Evolutionary conservation across 1,284 basidiomycete species (phyloP), one percentile per base, ranked within the genome.

Genomic region (Ustilago crameri): DNA sequence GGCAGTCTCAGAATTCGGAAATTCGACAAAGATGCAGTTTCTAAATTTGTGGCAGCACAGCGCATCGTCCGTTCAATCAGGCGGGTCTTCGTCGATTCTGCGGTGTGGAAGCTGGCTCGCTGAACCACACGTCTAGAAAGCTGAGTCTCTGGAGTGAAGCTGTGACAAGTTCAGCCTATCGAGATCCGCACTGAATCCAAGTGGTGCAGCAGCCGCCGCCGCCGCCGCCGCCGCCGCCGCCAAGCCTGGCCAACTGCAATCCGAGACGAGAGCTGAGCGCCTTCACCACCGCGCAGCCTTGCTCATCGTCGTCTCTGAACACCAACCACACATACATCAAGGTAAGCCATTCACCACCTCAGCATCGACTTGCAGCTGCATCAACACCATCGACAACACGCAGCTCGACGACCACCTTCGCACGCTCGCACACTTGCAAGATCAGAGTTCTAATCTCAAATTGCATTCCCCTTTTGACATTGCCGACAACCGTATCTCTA

Each of bases 301-400:
- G 52, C 41, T 56, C 54, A 49, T 50, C 63, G 23, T 72, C 64
- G 40, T 64, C 46, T 58, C 38, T 35, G 50, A 56, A 60, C 65
- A 61, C 61, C 65, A 65, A 37, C 65, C 60, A 74, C 44, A 61
- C 61, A 69, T 63, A 58, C 61, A 43, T 69, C 65, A 64, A 68
- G 64, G 57, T 64, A 63, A 63, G 59, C n/a, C 70, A 67, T 61
- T 48, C 30, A 58, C n/a, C 38, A 18, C 57, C 17, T 56, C 54
- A 50, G 9, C 45, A 30, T 41, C 51, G 27, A 41, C n/a, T 37
- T 15, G 35, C 46, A 40, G n/a, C 43, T 48, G 35, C 45, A 51
- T n/a, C 27, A 41, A 34, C 57, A 22, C n/a, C 38, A 46, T 15
- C 5, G 18, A 17, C 40, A 32, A 40, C 22, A 40, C 34, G 42